Evolutionary conservation across 2,329 filamentous ascomycete species (phyloP).

Genomic region (Penicillium olsonii): DNA sequence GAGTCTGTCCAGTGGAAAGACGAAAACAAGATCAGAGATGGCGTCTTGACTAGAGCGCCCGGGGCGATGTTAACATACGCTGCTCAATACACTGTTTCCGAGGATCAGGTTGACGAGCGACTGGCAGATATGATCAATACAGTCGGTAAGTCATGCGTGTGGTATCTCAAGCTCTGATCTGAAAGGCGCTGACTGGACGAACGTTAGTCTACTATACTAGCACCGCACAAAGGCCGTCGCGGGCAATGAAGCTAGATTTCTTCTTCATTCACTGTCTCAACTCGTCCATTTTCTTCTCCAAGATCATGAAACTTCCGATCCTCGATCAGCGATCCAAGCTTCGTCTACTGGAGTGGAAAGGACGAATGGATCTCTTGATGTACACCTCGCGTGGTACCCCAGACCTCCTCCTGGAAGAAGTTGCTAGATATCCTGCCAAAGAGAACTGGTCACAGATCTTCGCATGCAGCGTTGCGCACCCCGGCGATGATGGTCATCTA

Average conservation of each 20-base stretch:
- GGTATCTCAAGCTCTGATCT: too few species aligned
- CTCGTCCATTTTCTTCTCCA: slow-evolving; percentile 69
- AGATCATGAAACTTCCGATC: slow-evolving; percentile 61
- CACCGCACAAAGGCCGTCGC: slow-evolving; percentile 64
- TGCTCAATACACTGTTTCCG: slow-evolving; percentile 58
- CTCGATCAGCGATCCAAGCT: slow-evolving; percentile 66
- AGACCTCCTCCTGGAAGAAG: slow-evolving; percentile 58
- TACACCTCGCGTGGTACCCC: slow-evolving; percentile 71
- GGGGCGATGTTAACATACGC: slow-evolving; percentile 65
- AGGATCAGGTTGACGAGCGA: slow-evolving; percentile 59
- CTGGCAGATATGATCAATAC: slow-evolving; percentile 71
- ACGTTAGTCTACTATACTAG: slow-evolving; percentile 55
- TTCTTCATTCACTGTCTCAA: slow-evolving; percentile 80
- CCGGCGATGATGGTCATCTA: slow-evolving; percentile 76
- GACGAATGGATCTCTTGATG: slow-evolving; percentile 69
- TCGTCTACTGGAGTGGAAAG: slow-evolving; percentile 79
- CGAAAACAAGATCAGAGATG: slow-evolving; percentile 67
- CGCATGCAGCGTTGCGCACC: slow-evolving; percentile 46
- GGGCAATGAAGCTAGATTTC: slow-evolving; percentile 77
- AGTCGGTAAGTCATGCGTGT: slow-evolving; percentile 41
- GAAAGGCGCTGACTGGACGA: neutral
- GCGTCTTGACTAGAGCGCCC: slow-evolving; percentile 63
- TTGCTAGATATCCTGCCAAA: slow-evolving; percentile 61
- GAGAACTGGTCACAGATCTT: slow-evolving; percentile 50
- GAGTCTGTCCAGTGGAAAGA: slow-evolving; percentile 56